Evolutionary conservation across 768 basidiomycete genomes (phyloP).

Genomic region (Naganishia friedmannii): DNA sequence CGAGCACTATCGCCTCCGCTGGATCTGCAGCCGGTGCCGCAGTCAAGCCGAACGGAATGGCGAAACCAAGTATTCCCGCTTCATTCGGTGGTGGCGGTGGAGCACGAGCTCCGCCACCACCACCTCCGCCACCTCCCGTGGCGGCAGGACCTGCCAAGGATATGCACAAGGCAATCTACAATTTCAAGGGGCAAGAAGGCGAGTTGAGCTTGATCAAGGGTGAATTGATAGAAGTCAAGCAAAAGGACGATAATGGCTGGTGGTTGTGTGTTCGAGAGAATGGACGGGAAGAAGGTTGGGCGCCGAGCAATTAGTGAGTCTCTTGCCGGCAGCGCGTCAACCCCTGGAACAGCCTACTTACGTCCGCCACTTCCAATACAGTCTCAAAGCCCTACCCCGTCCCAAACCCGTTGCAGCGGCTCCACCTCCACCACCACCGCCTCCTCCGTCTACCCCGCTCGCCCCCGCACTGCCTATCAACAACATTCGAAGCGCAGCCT

Average conservation of each 20-base stretch:
- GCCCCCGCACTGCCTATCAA: constrained; percentile 32
- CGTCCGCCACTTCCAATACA: constrained; percentile 1
- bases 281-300: constrained; percentile 80
- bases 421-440: constrained; percentile 62
- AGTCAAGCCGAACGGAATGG: constrained; percentile 46
- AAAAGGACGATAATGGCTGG: constrained; percentile 95
- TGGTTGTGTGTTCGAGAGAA: constrained; percentile 79
- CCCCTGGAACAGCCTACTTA: not conserved
- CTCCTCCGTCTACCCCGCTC: constrained; percentile 38
- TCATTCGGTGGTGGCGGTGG: constrained; percentile 53
- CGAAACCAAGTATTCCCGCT: constrained; percentile 39
- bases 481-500: not conserved
- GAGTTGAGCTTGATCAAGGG: constrained; percentile 88
- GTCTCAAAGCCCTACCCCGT: constrained; percentile 72
- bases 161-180: constrained; percentile 80
- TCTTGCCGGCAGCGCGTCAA: not conserved
- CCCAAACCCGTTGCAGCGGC: constrained; percentile 62
- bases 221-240: constrained; percentile 82
- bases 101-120: constrained; percentile 51
- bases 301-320: constrained; percentile 63
- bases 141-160: constrained; percentile 65
- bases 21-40: constrained; percentile 45
- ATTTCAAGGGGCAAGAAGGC: constrained; percentile 85
- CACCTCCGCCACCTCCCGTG: constrained; percentile 61
- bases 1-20: constrained; percentile 53